Base-by-base conservation (phyloP, 2,329 filamentous ascomycete species). In the Aspergillus ochraceoroseus region DNA sequence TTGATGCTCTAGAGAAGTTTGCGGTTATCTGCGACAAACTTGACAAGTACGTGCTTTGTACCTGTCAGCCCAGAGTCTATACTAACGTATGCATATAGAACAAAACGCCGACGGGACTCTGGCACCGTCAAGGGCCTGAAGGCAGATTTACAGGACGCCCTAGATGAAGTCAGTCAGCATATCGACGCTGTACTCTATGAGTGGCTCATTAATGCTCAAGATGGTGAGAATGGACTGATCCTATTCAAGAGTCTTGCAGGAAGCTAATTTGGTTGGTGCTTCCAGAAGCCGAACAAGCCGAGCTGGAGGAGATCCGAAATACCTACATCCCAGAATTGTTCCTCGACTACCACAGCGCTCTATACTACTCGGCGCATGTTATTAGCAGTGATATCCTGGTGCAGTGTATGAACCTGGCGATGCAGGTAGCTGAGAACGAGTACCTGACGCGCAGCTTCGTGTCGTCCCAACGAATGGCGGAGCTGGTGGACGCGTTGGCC, bases 301-400 rank as follows among this genome's bases (percentile, higher is more conserved):
- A 85, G 39, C 75, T 87, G 32, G 66, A 67, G 32, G 67, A 73
- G 15, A 77, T 96, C 36, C 80, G 88, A 50, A 76, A 80, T 39
- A 77, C 79, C 0, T 96, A 94, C 63, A 73, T 98, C 2, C 89
- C 92, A 2, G 88, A 95, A 61, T 77, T 86, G 12, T 72, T 95
- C 28, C 74, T 98, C 34, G 86, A 85, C 2, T 95, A 92, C 61
- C 79, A 92, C 58, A 82, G 78, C 54, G 82, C 85, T 1, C 70
- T 96, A 34, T 85, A 94, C 60, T 85, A 84, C 57, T 83, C 85
- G 0, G 87, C 87, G 3, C 81, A 80, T 32, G 75, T 79, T 33
- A 70, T 94, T 29, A 83, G 80, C 31, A 80, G 87, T 29, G 85
- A 90, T 43, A 77, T 83, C 50, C 73, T 94, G 12, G 74, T 92